These are phyloP conservation scores for Pseudocercospora crystallina DNA, from an alignment of 2,329 filamentous ascomycete genomes.

Conservation along the genomic window DNA sequence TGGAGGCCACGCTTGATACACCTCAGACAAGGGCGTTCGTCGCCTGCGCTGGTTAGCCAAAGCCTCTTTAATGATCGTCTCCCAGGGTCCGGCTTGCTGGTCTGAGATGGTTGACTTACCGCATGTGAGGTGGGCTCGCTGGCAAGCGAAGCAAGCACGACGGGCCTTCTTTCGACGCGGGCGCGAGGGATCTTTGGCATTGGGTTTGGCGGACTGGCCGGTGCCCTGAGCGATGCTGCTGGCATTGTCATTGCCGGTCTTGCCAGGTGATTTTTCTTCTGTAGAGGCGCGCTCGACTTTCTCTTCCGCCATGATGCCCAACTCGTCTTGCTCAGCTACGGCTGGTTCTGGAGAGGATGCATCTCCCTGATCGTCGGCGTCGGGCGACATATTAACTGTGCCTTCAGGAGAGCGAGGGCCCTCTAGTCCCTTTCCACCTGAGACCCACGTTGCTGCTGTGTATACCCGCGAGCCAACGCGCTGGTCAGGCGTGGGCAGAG, in stretches of 20 bases:
- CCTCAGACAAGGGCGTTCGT: slow-evolving; percentile 88
- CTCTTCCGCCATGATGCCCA: slow-evolving; percentile 46
- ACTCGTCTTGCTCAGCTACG: slow-evolving; percentile 39
- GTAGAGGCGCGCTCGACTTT: slow-evolving; percentile 39
- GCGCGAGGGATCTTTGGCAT: slow-evolving; percentile 83
- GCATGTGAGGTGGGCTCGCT: slow-evolving; percentile 95
- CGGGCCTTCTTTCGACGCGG: slow-evolving; percentile 94
- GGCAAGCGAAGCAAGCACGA: slow-evolving; percentile 93
- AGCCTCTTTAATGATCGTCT: slow-evolving; percentile 13
- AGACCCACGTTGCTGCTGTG: slow-evolving; percentile 41
- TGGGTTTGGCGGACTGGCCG: slow-evolving; percentile 37
- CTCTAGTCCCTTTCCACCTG: slow-evolving; percentile 35
- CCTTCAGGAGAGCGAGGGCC: slow-evolving; percentile 27
- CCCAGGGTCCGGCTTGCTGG: not conserved
- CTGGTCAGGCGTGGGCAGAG: slow-evolving; percentile 23
- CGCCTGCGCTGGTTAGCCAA: slow-evolving; percentile 58
- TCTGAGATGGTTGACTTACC: slow-evolving; percentile 63
- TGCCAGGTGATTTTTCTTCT: slow-evolving; percentile 36
- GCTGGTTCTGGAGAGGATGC: slow-evolving; percentile 50
- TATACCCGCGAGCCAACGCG: slow-evolving; percentile 14
- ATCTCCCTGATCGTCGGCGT: slow-evolving; percentile 40
- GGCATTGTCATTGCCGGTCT: slow-evolving; percentile 23
- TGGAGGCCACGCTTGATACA: slow-evolving; percentile 92
- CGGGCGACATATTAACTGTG: slow-evolving; percentile 51
- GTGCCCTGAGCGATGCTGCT: slow-evolving; percentile 25